Evolutionary conservation across 208 protist genomes (phyloP), one percentile per base, ranked within the genome.

Genomic region (Trichomonas tenax): DNA sequence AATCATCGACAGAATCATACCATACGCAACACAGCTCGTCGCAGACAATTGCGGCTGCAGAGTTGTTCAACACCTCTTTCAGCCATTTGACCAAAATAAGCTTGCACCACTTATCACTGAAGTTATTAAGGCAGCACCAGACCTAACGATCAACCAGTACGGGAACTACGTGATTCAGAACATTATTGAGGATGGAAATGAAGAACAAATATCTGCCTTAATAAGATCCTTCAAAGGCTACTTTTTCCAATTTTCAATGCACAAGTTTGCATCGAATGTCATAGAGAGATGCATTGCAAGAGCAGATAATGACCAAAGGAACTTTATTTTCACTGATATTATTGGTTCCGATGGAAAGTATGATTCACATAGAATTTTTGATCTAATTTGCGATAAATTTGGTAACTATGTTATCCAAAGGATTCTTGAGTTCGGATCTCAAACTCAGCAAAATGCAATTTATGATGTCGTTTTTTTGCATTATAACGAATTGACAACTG

Each of bases 111-210:
- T 93, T 15, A 44, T 93, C 15, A 9, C 1, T 8, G 86, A 93
- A 51, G 86, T 93, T 17, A 34, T 93, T n/a, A 93, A 34, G 15
- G 11, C 10, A 23, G 86, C 86, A 10, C 15, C 40, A 49, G 44
- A 93, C 17, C 45, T 93, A 48, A 44, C 86, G 6, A 51, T 41
- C 97, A 95, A 99, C 96, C 98, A 99, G 97, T 99, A 99, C 97
- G 99, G 99, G 95, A 99, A 99, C 97, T 99, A 99, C 97, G 99
- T 99, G n/a, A 98, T 99, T 93, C 99, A 99, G 97, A 99, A 99
- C 97, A 98, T 99, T 21, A 97, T 99, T 36, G 98, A 99, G 96
- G 97, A 99, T 96, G 98, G 98, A 48, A 98, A 97, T 38, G 97
- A 97, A 41, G 97, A 98, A 46, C 97, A 98, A 95, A 98, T 98